These are phyloP conservation scores for Hemisphaericaspora lyxosophila DNA, from an alignment of 1,139 yeast genomes.

Conservation along the genomic window DNA sequence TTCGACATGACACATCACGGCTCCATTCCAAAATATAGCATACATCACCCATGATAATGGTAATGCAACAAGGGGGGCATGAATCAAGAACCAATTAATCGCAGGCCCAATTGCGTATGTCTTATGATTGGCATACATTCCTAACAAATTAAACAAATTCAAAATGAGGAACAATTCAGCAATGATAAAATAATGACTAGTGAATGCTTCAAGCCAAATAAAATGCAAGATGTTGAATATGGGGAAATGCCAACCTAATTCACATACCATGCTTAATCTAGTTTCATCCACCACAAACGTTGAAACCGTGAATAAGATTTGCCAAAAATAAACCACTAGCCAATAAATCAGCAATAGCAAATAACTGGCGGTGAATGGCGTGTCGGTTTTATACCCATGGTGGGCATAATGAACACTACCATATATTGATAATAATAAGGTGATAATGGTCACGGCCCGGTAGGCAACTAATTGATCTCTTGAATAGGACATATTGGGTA, in stretches of 20 bases:
- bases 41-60: slow-evolving; percentile 76
- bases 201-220: slow-evolving; percentile 62
- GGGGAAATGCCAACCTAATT: slow-evolving; percentile 62
- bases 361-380: slow-evolving; percentile 69
- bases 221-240: slow-evolving; percentile 59
- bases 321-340: slow-evolving; percentile 53
- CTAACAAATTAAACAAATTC: slow-evolving; percentile 58
- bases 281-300: slow-evolving; percentile 46
- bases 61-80: slow-evolving; percentile 63
- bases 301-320: slow-evolving; percentile 52
- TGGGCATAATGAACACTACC: slow-evolving; percentile 51
- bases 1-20: slow-evolving; percentile 54
- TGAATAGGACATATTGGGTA: slow-evolving; percentile 11
- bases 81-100: slow-evolving; percentile 54
- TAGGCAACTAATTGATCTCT: slow-evolving; percentile 20
- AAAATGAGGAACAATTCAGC: slow-evolving; percentile 56
- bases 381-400: slow-evolving; percentile 36
- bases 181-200: slow-evolving; percentile 51
- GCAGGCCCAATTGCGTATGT: slow-evolving; percentile 55
- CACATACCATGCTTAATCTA: slow-evolving; percentile 26
- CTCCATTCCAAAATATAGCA: slow-evolving; percentile 82
- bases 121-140: slow-evolving; percentile 58
- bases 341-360: slow-evolving; percentile 57
- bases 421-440: slow-evolving; percentile 53
- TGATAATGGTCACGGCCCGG: slow-evolving; percentile 47